Percentiles rank a stretch among this genome's conserved stretches.
Conservation (phyloP, 495 filamentous ascomycete genomes). For the Xylaria venustula region DNA sequence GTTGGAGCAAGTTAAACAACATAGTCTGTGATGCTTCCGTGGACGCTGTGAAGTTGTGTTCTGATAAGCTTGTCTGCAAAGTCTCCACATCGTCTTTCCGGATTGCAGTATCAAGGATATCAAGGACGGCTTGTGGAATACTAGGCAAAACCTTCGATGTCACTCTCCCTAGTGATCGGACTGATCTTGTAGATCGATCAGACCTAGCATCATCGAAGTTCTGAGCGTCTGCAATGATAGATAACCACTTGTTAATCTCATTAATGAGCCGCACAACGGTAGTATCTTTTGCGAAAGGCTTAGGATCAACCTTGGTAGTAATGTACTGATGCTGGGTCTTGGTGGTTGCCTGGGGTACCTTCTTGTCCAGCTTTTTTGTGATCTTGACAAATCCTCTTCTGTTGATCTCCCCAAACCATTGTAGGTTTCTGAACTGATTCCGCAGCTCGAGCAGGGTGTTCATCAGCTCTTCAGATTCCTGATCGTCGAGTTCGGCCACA, state of each 20-base stretch:
- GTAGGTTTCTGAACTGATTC: conserved; percentile 81
- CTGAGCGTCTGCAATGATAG: conserved; percentile 71
- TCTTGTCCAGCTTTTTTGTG: conserved; percentile 96
- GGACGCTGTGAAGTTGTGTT: conserved; percentile 52
- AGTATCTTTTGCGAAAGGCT: conserved; percentile 77
- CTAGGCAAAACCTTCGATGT: conserved; percentile 69
- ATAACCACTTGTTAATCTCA: conserved; percentile 88
- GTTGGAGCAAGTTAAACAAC: conserved; percentile 77
- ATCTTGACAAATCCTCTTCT: conserved; percentile 94
- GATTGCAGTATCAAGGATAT: conserved; percentile 74
- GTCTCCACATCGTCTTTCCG: conserved; percentile 66
- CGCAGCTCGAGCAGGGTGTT: conserved; percentile 84
- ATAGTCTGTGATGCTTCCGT: conserved; percentile 59
- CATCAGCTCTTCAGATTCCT: conserved; percentile 87
- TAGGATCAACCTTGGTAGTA: conserved; percentile 80
- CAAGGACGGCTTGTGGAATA: conserved; percentile 61
- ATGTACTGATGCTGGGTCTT: conserved; percentile 85
- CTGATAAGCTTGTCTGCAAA: conserved; percentile 58
- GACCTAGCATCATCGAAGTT: conserved; percentile 68
- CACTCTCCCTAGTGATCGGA: conserved; percentile 67
- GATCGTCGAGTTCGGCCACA: conserved; percentile 54
- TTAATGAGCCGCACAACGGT: conserved; percentile 64
- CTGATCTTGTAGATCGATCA: conserved; percentile 53
- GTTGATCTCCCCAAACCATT: conserved; percentile 98
- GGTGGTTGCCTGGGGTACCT: conserved; percentile 65